Base-by-base conservation (phyloP, 768 basidiomycete species). In the Suillus occidentalis region DNA sequence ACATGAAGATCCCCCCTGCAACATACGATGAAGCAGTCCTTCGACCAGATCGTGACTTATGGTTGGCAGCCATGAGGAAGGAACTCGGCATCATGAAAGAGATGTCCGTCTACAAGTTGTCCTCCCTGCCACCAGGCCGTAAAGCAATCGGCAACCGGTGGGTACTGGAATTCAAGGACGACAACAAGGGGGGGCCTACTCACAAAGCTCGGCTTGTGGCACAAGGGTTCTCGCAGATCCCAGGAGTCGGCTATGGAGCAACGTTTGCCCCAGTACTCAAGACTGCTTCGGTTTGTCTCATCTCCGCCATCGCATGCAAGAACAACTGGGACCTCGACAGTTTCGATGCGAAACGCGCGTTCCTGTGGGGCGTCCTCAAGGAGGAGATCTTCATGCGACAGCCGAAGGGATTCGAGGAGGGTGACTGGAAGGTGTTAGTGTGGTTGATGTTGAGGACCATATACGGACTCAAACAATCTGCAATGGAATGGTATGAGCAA, bases 331-430 rank as follows among this genome's bases (percentile, higher is more conserved):
- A 61, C 16, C n/a, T 61, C 9, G 20, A 61, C 42, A 50, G 1
- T 6, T 61, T 43, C 8, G 25, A 61, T 16, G n/a, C 60, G 1
- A 50, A 12, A 4, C 5, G 39, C 0, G 60, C 60, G 1, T 61
- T 61, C 8, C 42, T 61, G 5, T 61, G 60, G 60, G 60, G 40
- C 7, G 13, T 39, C 0, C 25, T 61, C 7, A 31, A 43, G 9
- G 60, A 61, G 42, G 28, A 37, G 10, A 78, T 82, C 0, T 82
- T 75, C 57, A 79, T 82, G 75, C 0, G 59, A 2, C 78, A 80
- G 63, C 80, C 80, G 0, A 66, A 68, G 0, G 73, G 76, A 0
- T 79, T 73, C 57, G 49, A 72, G 6, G 71, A 73, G 31, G 37
- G 20, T 0, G 25, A 61, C 6, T 18, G n/a, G 62, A 5, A 5